Conservation (phyloP, 2,329 filamentous ascomycete species). For the Fusarium sublunatum region DNA sequence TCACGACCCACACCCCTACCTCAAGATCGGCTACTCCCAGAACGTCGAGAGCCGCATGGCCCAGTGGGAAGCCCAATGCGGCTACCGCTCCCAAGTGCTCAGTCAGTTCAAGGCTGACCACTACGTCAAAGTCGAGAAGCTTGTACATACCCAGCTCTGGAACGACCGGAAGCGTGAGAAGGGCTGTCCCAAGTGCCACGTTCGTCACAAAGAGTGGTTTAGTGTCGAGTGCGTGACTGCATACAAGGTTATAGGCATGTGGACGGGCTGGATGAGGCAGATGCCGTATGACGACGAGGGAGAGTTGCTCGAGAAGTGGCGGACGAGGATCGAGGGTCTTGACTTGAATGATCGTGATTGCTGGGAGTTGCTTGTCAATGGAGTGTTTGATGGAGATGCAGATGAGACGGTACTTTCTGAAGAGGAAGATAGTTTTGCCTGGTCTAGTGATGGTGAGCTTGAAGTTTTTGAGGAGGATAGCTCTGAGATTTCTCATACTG, state of each 20-base stretch:
- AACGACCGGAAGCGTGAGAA: constrained; percentile 44
- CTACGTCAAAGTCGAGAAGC: constrained; percentile 45
- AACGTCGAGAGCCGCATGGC: constrained; percentile 42
- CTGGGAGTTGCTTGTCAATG: constrained; percentile 42
- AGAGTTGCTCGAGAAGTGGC: constrained; percentile 40
- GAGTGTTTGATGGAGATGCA: constrained; percentile 28
- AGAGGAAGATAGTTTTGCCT: constrained; percentile 20
- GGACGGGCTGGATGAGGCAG: constrained; percentile 45
- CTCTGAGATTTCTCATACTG: constrained; percentile 1
- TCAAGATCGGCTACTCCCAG: constrained; percentile 49
- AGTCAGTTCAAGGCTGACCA: constrained; percentile 27
- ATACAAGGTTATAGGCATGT: constrained; percentile 35
- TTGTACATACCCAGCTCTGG: constrained; percentile 47
- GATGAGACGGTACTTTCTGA: constrained; percentile 29
- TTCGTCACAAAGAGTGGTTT: constrained; percentile 48
- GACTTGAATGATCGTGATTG: constrained; percentile 43
- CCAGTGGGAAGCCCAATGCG: constrained; percentile 39
- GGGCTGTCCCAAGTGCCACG: constrained; percentile 40
- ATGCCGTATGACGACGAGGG: constrained; percentile 47
- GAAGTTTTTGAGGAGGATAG: constrained; percentile 8
- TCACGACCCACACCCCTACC: constrained; percentile 21
- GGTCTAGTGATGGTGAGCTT: constrained; percentile 18
- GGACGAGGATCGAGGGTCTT: constrained; percentile 33
- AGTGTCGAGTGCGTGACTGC: constrained; percentile 32
- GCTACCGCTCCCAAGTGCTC: constrained; percentile 41